Percentiles rank a stretch among this genome's conserved stretches.
phyloP scores from a whole-genome alignment of 768 basidiomycete genomes.

The Lactarius vividus region DNA sequence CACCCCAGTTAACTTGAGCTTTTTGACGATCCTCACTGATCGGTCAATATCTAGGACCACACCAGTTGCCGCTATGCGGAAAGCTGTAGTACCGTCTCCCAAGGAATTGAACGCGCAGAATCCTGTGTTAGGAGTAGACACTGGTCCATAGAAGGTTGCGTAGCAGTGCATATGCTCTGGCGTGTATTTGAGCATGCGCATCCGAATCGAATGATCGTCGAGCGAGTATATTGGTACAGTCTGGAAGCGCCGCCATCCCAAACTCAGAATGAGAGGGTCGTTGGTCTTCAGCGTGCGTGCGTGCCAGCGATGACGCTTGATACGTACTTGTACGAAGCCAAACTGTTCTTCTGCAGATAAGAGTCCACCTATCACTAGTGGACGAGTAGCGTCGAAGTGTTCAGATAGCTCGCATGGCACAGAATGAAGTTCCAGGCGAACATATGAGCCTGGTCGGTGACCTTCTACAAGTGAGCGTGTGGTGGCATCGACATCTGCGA shows the following conservation, averaged over 20 bases:
- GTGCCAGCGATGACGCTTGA: constrained; percentile 97
- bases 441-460: constrained; percentile 84
- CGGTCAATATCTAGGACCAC: constrained; percentile 93
- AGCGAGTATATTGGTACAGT: constrained; percentile 92
- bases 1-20: constrained; percentile 91
- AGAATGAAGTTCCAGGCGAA: constrained; percentile 81
- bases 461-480: constrained; percentile 86
- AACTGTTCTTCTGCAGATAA: constrained; percentile 88
- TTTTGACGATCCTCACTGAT: constrained; percentile 95
- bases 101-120: constrained; percentile 97
- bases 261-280: constrained; percentile 91
- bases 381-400: constrained; percentile 88
- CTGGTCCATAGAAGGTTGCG: constrained; percentile 95
- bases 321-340: constrained; percentile 90
- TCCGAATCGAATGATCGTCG: constrained; percentile 96
- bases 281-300: constrained; percentile 91
- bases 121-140: constrained; percentile 88
- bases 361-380: constrained; percentile 90
- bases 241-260: constrained; percentile 99
- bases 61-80: constrained; percentile 90
- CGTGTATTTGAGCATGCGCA: constrained; percentile 99
- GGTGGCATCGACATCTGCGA: constrained; percentile 72
- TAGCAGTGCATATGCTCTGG: constrained; percentile 99
- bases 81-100: constrained; percentile 60
- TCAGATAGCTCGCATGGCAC: constrained; percentile 92